A percentile compares a stretch with the other conserved stretches of the same genome.
Evolutionary conservation across 2,329 filamentous ascomycete species (phyloP).

Genomic region (Bipolaris sorokiniana): DNA sequence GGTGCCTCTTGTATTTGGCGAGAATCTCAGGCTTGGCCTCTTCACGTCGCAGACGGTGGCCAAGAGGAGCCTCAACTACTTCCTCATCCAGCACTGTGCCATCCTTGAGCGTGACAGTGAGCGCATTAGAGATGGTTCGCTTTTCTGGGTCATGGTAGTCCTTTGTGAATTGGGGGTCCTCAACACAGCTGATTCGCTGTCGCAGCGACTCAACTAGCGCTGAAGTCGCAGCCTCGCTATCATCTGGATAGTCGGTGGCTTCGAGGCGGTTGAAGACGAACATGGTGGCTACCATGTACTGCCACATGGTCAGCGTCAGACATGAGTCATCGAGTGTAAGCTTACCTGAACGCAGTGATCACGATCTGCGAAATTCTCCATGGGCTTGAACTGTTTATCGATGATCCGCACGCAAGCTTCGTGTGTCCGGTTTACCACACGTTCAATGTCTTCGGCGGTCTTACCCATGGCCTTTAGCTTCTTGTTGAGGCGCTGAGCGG

Average conservation of each 20-base stretch:
- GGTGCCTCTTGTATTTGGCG: constrained; percentile 92
- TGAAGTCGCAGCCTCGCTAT: constrained; percentile 88
- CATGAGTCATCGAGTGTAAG: background rate
- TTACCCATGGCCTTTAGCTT: constrained; percentile 85
- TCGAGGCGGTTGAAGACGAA: constrained; percentile 92
- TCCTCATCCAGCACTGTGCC: constrained; percentile 90
- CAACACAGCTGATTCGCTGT: constrained; percentile 92
- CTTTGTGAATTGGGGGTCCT: constrained; percentile 90
- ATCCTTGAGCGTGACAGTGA: constrained; percentile 94
- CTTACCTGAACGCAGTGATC: constrained; percentile 93
- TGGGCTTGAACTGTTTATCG: constrained; percentile 99
- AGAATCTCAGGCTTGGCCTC: constrained; percentile 98
- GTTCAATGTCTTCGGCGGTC: constrained; percentile 87
- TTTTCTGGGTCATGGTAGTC: constrained; percentile 95
- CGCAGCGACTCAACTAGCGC: constrained; percentile 88
- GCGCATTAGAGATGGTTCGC: constrained; percentile 95
- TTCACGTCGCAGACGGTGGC: constrained; percentile 86
- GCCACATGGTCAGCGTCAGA: constrained; percentile 29
- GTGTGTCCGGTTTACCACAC: constrained; percentile 92
- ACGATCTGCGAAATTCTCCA: constrained; percentile 99
- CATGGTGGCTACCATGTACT: constrained; percentile 98
- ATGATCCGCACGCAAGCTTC: constrained; percentile 99
- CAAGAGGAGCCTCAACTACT: constrained; percentile 90
- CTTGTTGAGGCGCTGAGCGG: constrained; percentile 84
- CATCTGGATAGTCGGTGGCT: constrained; percentile 92